Conservation (phyloP, 2,329 filamentous ascomycete species). For the Colletotrichum coccodes region DNA sequence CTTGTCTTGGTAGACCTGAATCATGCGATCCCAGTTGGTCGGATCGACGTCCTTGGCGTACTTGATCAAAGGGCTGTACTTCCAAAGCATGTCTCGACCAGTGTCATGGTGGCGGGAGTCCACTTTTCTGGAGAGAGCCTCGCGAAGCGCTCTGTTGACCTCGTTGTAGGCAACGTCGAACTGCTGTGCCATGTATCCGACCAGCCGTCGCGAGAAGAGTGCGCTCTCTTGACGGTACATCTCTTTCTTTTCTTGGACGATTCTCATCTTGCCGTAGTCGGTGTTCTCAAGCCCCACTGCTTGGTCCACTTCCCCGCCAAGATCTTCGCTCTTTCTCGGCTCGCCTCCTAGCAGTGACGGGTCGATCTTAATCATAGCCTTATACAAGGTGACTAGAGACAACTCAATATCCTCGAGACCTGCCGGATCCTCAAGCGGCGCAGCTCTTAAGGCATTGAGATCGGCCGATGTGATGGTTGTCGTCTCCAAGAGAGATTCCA, state of each 20-base stretch:
- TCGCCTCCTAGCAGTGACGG: constrained; percentile 73
- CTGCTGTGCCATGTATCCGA: constrained; percentile 83
- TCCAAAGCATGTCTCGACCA: constrained; percentile 82
- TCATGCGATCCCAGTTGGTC: constrained; percentile 81
- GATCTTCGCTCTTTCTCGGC: constrained; percentile 58
- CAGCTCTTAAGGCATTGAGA: constrained; percentile 77
- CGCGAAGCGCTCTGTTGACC: constrained; percentile 72
- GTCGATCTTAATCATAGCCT: constrained; percentile 93
- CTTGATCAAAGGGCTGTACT: constrained; percentile 86
- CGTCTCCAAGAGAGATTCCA: constrained; percentile 88
- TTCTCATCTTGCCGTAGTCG: constrained; percentile 89
- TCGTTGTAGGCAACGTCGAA: constrained; percentile 81
- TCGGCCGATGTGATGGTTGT: constrained; percentile 86
- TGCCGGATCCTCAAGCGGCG: constrained; percentile 75
- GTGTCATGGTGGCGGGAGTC: constrained; percentile 77
- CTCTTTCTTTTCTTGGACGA: constrained; percentile 93
- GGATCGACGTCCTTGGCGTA: constrained; percentile 88
- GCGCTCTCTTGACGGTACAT: constrained; percentile 83
- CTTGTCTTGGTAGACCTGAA: constrained; percentile 84
- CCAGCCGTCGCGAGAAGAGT: constrained; percentile 81
- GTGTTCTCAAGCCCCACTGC: constrained; percentile 58
- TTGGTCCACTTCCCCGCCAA: constrained; percentile 56
- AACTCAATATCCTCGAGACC: constrained; percentile 83
- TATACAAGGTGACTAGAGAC: constrained; percentile 84
- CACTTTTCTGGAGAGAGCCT: constrained; percentile 71